These are phyloP conservation scores for Exophiala sideris DNA, from an alignment of 2,329 filamentous ascomycete species.

Conservation along the genomic window DNA sequence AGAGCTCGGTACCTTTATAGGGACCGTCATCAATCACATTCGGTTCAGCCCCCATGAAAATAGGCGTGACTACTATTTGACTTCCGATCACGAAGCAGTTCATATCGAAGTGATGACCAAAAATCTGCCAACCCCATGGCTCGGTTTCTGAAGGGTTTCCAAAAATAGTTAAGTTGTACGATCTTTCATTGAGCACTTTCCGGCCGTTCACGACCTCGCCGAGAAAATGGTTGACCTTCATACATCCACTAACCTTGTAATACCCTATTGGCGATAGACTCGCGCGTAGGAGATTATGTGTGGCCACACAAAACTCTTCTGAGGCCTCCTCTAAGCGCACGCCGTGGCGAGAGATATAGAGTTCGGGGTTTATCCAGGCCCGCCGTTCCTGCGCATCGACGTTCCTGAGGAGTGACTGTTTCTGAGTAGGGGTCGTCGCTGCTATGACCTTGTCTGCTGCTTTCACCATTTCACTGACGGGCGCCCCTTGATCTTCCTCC, in stretches of 20 bases:
- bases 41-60: constrained; percentile 14
- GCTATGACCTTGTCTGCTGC: background rate
- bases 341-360: background rate
- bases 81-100: constrained; percentile 5
- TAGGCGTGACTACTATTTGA: constrained; percentile 12
- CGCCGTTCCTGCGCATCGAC: constrained; percentile 2
- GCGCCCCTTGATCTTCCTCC: background rate
- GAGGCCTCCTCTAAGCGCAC: constrained; percentile 3
- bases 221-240: constrained; percentile 8
- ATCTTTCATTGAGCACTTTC: constrained; percentile 1
- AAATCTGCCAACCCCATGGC: constrained; percentile 15
- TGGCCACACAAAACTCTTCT: background rate
- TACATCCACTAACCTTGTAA: background rate
- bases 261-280: background rate
- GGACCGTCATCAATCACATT: constrained; percentile 13
- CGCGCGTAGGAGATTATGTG: background rate
- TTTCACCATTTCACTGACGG: background rate
- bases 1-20: constrained; percentile 5
- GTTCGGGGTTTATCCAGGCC: constrained; percentile 3
- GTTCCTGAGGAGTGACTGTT: background rate
- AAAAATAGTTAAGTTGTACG: constrained; percentile 9
- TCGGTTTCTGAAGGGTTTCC: constrained; percentile 2
- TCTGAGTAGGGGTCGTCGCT: background rate
- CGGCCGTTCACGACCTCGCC: constrained; percentile 1
- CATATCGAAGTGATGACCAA: constrained; percentile 10